These are phyloP conservation scores for Aspergillus pseudonomiae DNA, from an alignment of 2,329 filamentous ascomycete genomes.

Conservation along the genomic window DNA sequence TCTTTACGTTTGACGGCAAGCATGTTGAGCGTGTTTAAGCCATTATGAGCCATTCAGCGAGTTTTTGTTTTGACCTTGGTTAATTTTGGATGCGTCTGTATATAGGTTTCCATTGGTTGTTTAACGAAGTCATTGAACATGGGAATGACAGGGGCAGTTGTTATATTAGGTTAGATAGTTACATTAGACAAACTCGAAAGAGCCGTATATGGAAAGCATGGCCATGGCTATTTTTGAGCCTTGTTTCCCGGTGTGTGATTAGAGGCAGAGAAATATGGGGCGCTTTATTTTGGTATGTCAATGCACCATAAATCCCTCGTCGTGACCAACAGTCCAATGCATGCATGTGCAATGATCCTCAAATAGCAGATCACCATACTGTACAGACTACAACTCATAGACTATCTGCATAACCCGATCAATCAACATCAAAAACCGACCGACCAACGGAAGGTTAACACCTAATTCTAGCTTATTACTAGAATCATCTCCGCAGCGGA, in stretches of 20 bases:
- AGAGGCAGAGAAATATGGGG: background rate
- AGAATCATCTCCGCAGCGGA: conserved; percentile 2
- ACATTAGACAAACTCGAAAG: background rate
- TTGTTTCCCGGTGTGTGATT: background rate
- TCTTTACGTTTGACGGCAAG: conserved; percentile 2
- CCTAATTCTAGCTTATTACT: too few relatives aligned
- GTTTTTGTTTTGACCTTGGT: background rate
- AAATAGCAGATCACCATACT: too few relatives aligned
- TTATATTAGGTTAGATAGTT: background rate
- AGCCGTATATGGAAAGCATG: background rate
- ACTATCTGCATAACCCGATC: background rate
- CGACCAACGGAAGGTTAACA: background rate
- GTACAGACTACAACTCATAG: too few relatives aligned
- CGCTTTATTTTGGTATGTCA: background rate
- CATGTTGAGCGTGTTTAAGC: conserved; percentile 5
- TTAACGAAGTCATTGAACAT: background rate
- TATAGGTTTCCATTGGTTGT: background rate
- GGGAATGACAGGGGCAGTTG: background rate
- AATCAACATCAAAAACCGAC: background rate
- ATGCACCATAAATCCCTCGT: background rate
- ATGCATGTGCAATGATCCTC: too few relatives aligned
- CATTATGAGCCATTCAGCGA: conserved; percentile 4
- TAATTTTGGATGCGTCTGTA: background rate
- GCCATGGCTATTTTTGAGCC: background rate
- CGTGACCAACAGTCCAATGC: background rate